Conservation (phyloP, 2,329 filamentous ascomycete species). For the Gnomoniopsis sp. region DNA sequence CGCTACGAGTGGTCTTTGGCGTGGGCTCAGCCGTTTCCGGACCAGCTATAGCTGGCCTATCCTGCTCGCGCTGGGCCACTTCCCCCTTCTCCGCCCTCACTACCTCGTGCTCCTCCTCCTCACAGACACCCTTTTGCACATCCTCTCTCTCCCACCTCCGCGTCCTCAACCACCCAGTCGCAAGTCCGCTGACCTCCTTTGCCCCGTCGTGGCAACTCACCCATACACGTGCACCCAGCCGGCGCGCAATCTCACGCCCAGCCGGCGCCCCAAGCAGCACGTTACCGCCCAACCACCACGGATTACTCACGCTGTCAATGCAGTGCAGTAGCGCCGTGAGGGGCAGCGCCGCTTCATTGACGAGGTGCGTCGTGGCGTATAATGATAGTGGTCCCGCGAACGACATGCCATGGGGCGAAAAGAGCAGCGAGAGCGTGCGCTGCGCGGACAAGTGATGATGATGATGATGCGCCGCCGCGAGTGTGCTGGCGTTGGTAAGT, state of each 20-base stretch:
- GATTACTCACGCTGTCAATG: slow-evolving; percentile 56
- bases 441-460: slow-evolving; percentile 30
- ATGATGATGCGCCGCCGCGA: slow-evolving; percentile 11
- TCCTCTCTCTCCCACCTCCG: slow-evolving; percentile 38
- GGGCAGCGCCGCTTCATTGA: slow-evolving; percentile 54
- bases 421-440: slow-evolving; percentile 57
- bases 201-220: slow-evolving; percentile 59
- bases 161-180: slow-evolving; percentile 33
- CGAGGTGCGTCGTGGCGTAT: slow-evolving; percentile 56
- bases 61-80: no score
- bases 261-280: slow-evolving; percentile 52
- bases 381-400: slow-evolving; percentile 46
- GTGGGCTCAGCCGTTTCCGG: neutral
- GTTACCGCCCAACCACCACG: slow-evolving; percentile 60
- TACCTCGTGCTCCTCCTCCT: neutral
- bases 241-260: slow-evolving; percentile 53
- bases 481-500: slow-evolving; percentile 17
- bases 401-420: slow-evolving; percentile 61
- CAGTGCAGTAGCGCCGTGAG: slow-evolving; percentile 63
- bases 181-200: slow-evolving; percentile 52
- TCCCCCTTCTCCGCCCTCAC: neutral
- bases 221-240: slow-evolving; percentile 54
- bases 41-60: no score
- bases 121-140: neutral
- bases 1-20: neutral